Percentiles rank a stretch among this genome's conserved stretches.
Conservation (phyloP, 169 alveolate genomes). For the Amoebophrya sp. region DNA sequence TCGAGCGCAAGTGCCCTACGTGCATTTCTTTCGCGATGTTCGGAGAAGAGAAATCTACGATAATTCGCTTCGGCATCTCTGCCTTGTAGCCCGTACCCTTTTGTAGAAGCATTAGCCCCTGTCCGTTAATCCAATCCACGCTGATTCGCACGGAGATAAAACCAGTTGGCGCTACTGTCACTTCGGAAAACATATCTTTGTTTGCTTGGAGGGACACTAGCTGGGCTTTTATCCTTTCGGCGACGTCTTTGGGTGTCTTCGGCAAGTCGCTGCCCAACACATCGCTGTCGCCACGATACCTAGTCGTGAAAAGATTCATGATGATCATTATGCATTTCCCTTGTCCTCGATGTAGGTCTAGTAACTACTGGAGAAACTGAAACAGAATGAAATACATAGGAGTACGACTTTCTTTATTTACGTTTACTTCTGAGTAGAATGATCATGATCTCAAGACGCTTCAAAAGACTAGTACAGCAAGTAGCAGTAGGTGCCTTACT, state of each 20-base stretch:
- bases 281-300: neutral
- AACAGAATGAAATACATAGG: too few species aligned
- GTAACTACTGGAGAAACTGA: too few species aligned
- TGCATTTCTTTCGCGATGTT: constrained; percentile 99
- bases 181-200: neutral
- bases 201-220: neutral
- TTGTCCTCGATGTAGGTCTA: too few species aligned
- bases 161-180: neutral
- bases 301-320: too few species aligned
- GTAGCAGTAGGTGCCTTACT: too few species aligned
- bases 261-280: neutral
- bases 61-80: constrained; percentile 45
- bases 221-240: neutral
- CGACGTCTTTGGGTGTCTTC: neutral
- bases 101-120: neutral
- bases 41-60: constrained; percentile 98
- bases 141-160: neutral
- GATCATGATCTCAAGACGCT: too few species aligned
- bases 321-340: too few species aligned
- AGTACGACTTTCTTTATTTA: too few species aligned
- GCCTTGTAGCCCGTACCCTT: neutral
- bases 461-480: too few species aligned
- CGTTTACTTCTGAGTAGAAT: too few species aligned
- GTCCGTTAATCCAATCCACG: neutral
- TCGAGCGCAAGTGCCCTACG: constrained; percentile 97